phyloP scores from a whole-genome alignment of 202 grass and related monocot genomes.

The Setaria viridis region DNA sequence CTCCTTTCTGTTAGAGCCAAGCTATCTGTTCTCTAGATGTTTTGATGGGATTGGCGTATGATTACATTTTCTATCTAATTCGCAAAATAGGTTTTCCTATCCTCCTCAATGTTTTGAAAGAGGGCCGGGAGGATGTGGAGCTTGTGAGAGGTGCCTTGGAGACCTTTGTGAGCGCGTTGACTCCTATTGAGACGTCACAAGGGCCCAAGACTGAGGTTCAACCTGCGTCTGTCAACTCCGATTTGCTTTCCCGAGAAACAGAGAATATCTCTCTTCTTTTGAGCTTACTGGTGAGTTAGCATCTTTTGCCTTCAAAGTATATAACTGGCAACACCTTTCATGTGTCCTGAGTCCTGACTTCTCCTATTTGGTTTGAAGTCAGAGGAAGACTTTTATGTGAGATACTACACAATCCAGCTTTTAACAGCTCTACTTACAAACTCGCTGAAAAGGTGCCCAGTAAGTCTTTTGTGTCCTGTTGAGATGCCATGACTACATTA shows the following conservation, averaged over 20 bases:
- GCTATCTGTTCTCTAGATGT: not conserved
- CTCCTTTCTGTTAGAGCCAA: not conserved
- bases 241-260: conserved; percentile 90
- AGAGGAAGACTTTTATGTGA: conserved; percentile 99
- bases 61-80: conserved; percentile 32
- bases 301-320: conserved; percentile 28
- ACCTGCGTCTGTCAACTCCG: conserved; percentile 89
- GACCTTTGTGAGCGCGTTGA: conserved; percentile 81
- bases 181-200: conserved; percentile 75
- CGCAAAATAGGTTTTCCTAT: conserved; percentile 82
- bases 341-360: conserved; percentile 28
- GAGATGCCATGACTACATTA: conserved; percentile 22
- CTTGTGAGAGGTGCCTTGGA: conserved; percentile 87
- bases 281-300: conserved; percentile 77
- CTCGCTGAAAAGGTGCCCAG: conserved; percentile 89
- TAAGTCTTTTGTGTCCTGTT: conserved; percentile 55
- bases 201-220: conserved; percentile 85
- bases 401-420: conserved; percentile 98
- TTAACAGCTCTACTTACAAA: conserved; percentile 94
- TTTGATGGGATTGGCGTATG: not conserved
- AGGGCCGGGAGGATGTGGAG: conserved; percentile 95
- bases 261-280: conserved; percentile 95
- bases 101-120: conserved; percentile 87
- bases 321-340: conserved; percentile 23
- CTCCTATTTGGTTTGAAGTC: conserved; percentile 67